Evolutionary conservation across 225 moss, liverwort and hornwort species (phyloP), one percentile per base, ranked within the genome.

Genomic region (Anthoceros angustus): DNA sequence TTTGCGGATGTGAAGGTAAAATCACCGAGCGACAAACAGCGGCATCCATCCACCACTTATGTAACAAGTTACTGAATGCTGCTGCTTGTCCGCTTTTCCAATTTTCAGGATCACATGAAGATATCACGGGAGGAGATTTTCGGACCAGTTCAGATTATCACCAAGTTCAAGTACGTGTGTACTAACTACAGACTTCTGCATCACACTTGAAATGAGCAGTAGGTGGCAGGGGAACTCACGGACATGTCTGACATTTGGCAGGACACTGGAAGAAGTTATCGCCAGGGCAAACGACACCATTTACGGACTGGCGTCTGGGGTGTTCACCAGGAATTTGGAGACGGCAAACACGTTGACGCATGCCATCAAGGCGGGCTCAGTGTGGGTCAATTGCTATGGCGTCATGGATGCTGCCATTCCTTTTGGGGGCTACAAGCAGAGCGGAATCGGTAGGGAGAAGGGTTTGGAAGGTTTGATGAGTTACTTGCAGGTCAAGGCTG

Each of bases 381-480:
- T 93, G 12, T 93, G 90, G 86, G 73, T 87, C 40, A 90, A 93
- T 74, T 87, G 82, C 39, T 93, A 79, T 45, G 80, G 84, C 75
- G 32, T 90, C 9, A 86, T 93, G 42, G 87, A 93, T 43, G 70
- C 71, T 23, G 76, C 82, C 12, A 77, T 90, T 12, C 87, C 87
- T 7, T 86, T 93, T 26, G 93, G 93, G 32, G 93, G 93, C 7
- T 93, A 83, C 86, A 87, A 90, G 81, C 87, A 93, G 78, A 93
- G 90, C 42, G 87, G 90, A 48, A 74, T 89, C 24, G 93, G 93
- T 3, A 82, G 90, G 16, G 90, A 90, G 78, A 93, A 90, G 77
- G 86, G 93, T 64, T 74, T 79, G 25, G 78, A 87, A 42, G 93
- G 69, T 5, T 64, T 90, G 48, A 74, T 90, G 0, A 83, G 75